Evolutionary conservation across 805 yeast species (phyloP).

Genomic region (Candida ortonii): DNA sequence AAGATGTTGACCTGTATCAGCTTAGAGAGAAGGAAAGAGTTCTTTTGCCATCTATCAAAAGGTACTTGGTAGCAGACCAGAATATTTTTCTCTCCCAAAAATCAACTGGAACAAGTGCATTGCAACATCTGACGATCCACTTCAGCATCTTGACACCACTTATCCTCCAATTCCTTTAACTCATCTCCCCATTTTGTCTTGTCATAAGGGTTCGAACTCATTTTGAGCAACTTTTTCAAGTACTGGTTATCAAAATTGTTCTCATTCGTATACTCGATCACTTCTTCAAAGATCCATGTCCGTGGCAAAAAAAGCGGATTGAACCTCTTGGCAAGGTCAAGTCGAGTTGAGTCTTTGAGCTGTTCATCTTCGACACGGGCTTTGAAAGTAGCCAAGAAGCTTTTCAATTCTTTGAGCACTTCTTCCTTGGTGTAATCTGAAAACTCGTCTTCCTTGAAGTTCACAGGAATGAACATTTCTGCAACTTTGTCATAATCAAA

Average conservation of each 20-base stretch:
- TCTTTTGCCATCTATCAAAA: not conserved
- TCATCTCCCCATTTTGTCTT: constrained; percentile 64
- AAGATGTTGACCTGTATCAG: too few species aligned
- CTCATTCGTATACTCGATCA: constrained; percentile 56
- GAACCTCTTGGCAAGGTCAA: constrained; percentile 37
- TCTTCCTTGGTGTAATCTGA: constrained; percentile 35
- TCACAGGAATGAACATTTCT: constrained; percentile 27
- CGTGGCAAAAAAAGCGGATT: constrained; percentile 85
- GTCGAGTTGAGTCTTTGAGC: constrained; percentile 39
- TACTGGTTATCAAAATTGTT: constrained; percentile 47
- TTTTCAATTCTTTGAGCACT: constrained; percentile 37
- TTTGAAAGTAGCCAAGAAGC: constrained; percentile 55
- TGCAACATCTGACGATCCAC: constrained; percentile 59
- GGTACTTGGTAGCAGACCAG: not conserved
- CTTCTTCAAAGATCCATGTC: constrained; percentile 85
- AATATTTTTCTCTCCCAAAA: not conserved
- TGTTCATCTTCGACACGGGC: constrained; percentile 35
- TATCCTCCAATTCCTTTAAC: constrained; percentile 60
- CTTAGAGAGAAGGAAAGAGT: too few species aligned
- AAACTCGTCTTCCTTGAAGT: constrained; percentile 26
- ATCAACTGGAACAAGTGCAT: constrained; percentile 64
- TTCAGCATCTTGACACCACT: constrained; percentile 53
- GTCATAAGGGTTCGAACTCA: constrained; percentile 78
- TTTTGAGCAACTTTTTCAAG: constrained; percentile 59
- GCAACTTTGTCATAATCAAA: constrained; percentile 33